Conservation (phyloP, 139 green algal genomes). For the Coccomyxa sp. region DNA sequence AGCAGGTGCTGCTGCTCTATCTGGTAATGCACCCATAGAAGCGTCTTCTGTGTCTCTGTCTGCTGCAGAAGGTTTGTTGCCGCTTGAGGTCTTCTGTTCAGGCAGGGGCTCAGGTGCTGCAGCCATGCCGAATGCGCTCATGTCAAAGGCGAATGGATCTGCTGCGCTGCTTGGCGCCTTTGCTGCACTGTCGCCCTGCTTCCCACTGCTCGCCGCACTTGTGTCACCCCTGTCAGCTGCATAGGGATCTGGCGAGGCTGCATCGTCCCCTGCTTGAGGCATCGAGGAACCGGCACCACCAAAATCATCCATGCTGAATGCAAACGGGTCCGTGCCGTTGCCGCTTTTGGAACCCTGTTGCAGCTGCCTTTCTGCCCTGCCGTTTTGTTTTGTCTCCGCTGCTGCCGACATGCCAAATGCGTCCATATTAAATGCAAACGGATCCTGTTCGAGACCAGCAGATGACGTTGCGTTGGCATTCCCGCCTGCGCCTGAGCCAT, state of each 20-base stretch:
- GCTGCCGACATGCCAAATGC: constrained; percentile 46
- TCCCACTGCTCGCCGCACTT: not conserved
- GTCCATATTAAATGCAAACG: constrained; percentile 37
- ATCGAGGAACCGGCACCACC: too few relatives aligned
- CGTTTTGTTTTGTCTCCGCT: not conserved
- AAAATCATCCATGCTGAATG: too few relatives aligned
- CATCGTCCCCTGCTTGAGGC: too few relatives aligned
- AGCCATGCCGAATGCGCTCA: constrained; percentile 22
- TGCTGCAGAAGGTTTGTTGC: not conserved
- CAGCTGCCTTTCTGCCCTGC: too few relatives aligned
- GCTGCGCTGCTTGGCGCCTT: not conserved
- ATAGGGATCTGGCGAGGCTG: not conserved
- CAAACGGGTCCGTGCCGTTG: too few relatives aligned
- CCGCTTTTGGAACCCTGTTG: too few relatives aligned
- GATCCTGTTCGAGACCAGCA: not conserved
- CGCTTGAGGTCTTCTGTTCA: not conserved
- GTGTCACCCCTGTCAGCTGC: not conserved
- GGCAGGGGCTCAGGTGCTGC: not conserved
- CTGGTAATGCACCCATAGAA: not conserved
- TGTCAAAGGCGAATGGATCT: constrained; percentile 20
- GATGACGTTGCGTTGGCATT: not conserved
- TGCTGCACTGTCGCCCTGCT: not conserved
- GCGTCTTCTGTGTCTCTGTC: not conserved
- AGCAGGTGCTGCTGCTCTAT: constrained; percentile 4
- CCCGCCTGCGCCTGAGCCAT: too few relatives aligned